Base-by-base conservation (phyloP, 495 filamentous ascomycete species). In the Glutinoglossum americanum region DNA sequence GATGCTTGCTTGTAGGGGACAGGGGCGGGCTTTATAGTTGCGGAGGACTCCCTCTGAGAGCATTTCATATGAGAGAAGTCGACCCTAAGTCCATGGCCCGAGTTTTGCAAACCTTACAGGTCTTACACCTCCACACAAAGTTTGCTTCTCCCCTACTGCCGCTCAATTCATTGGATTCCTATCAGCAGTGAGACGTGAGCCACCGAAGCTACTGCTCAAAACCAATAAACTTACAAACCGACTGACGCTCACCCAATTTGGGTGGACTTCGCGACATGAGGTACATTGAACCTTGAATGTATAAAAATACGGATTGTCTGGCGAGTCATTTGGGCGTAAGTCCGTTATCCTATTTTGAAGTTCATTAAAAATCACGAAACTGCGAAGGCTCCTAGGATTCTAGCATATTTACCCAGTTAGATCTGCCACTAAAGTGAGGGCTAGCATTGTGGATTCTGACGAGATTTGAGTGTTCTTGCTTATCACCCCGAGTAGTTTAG, bases 261-360 rank as follows among this genome's bases (percentile, higher is more conserved):
- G 80, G 67, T 99, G 93, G 0, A 71, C 80, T 71, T 99, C 92
- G 54, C 86, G 78, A 68, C 92, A 99, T 26, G 89, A 94, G 11
- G 84, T 94, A 69, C 92, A 99, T 73, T 95, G 84, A 45, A 99
- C 90, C 64, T 83, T 87, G 78, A 99, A 96, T 51, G 84, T 94
- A 73, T 93, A 99, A 73, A 79, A 92, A 71, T 94, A 97, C 0
- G 87, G 87, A 56, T 75, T 78, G 6, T 84, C 84, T 54, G 76
- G 71, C 1, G 82, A 85, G 68, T 99, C 92, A 60, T 82, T 72
- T 0, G 92, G 93, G 56, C 79, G 80, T 55, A 99, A 81, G 60
- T 87, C 81, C 54, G 89, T 94, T 21, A 99, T 87, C 9, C 93
- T 97, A 21, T 32, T 13, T 32, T 3, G 28, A 25, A 44, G 51